Base-by-base conservation (phyloP, 2,329 filamentous ascomycete species). In the Aspergillus uvarum region DNA sequence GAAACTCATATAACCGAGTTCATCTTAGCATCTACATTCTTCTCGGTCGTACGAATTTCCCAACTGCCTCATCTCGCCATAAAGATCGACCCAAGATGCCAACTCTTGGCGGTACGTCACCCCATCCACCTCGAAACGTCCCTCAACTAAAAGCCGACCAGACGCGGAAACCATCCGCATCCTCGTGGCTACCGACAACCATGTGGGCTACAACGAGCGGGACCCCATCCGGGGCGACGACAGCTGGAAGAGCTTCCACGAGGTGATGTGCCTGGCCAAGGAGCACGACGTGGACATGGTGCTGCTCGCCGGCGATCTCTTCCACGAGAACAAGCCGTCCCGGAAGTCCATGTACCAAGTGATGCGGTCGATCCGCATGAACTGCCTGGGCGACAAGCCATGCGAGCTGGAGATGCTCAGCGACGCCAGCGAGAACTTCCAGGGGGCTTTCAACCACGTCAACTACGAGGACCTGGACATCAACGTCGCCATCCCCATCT, bases 381-480 rank as follows among this genome's bases (percentile, higher is more conserved):
- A 97, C 72, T 98, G 95, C 72, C 85, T 96, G 5, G 95, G 96
- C 38, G 91, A 96, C 79, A 97, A 96, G 72, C 95, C 95, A 0
- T 98, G 94, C 73, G 91, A 96, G 74, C 83, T 99, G 61, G 91
- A 99, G 76, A 92, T 98, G 76, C 83, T 99, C 49, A 96, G 92
- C 72, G 95, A 99, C 76, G 92, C 91, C 7, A 92, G 88, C 67
- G 90, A 96, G 69, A 91, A 94, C 63, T 97, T 99, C 69, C 89
- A 92, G 63, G 90, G 90, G 6, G 88, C 92, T 0, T 96, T 97
- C 72, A 89, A 92, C 53, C 90, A 97, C 74, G 94, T 96, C 77
- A 99, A 99, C 77, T 99, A 99, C 77, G 92, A 98, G 76, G 95
- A 99, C 70, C 87, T 91, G 24, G 92, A 99, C 69, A 97, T 99